These are phyloP conservation scores for Calonectria naviculata DNA, from an alignment of 2,329 filamentous ascomycete genomes.

Conservation along the genomic window DNA sequence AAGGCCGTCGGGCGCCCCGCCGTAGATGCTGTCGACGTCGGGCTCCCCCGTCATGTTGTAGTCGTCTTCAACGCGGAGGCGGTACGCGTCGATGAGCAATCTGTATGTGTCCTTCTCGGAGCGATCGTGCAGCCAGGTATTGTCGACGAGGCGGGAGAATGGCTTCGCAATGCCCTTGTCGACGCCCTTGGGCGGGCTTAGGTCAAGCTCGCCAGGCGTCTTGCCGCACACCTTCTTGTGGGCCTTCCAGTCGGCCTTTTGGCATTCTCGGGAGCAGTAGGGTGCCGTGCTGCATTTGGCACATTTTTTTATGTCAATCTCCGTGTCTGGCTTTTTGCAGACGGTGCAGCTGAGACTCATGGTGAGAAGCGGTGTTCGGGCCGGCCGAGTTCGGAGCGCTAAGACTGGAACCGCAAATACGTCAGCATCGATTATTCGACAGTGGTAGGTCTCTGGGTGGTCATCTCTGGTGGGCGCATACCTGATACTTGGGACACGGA, in stretches of 20 bases:
- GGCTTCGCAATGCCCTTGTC: constrained; percentile 45
- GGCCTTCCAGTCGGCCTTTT: constrained; percentile 61
- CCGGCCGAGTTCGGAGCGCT: neutral
- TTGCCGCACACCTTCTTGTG: constrained; percentile 58
- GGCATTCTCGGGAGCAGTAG: constrained; percentile 65
- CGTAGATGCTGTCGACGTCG: constrained; percentile 45
- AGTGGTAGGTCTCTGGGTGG: too few species aligned
- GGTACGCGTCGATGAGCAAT: constrained; percentile 60
- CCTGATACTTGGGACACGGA: neutral
- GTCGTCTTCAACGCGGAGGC: constrained; percentile 56
- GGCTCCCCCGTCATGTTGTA: constrained; percentile 40
- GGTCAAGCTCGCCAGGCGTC: constrained; percentile 7
- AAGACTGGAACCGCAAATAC: neutral
- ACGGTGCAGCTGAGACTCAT: constrained; percentile 32
- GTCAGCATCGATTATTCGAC: neutral
- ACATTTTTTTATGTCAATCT: constrained; percentile 51
- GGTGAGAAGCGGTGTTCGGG: neutral
- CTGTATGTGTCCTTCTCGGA: constrained; percentile 56
- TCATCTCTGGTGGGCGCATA: too few species aligned
- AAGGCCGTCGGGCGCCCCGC: constrained; percentile 31
- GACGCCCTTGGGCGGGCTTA: constrained; percentile 42
- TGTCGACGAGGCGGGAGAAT: constrained; percentile 52
- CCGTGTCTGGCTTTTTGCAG: constrained; percentile 43
- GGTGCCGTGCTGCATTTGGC: constrained; percentile 56
- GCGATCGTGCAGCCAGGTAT: constrained; percentile 56